Conservation (phyloP, 257 asterid genomes). For the Solanum paucissectum region DNA sequence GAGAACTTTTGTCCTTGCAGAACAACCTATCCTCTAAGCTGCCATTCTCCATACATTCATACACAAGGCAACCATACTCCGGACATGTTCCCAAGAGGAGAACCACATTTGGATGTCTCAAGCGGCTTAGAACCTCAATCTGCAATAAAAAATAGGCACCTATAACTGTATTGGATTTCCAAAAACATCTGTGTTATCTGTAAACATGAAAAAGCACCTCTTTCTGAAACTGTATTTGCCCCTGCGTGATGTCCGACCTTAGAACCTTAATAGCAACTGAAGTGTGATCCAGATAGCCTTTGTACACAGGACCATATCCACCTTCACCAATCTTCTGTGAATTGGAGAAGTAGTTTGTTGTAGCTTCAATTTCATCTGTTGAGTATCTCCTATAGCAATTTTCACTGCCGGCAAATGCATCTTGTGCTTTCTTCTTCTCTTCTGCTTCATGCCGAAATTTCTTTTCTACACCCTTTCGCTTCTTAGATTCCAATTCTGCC, state of each 20-base stretch:
- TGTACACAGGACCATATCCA: slow-evolving; percentile 82
- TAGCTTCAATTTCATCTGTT: slow-evolving; percentile 54
- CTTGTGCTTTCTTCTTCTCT: slow-evolving; percentile 56
- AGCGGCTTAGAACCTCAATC: slow-evolving; percentile 74
- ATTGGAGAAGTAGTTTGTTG: slow-evolving; percentile 57
- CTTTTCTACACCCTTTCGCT: slow-evolving; percentile 51
- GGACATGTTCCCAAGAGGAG: slow-evolving; percentile 94
- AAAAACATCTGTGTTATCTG: not conserved
- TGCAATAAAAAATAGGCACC: slow-evolving; percentile 8
- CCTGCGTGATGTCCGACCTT: slow-evolving; percentile 70
- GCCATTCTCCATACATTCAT: slow-evolving; percentile 82
- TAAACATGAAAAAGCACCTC: slow-evolving; percentile 39
- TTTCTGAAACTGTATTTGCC: slow-evolving; percentile 68
- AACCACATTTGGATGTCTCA: slow-evolving; percentile 95
- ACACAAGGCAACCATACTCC: slow-evolving; percentile 86
- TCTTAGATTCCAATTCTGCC: slow-evolving; percentile 62
- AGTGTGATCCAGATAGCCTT: slow-evolving; percentile 63
- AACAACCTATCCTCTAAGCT: slow-evolving; percentile 75
- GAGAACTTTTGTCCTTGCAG: slow-evolving; percentile 35
- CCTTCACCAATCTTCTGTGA: slow-evolving; percentile 88
- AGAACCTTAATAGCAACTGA: slow-evolving; percentile 84
- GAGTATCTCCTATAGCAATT: slow-evolving; percentile 44
- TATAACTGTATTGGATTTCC: not conserved
- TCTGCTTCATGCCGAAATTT: slow-evolving; percentile 36
- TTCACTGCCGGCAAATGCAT: slow-evolving; percentile 33